Conservation (phyloP, 768 basidiomycete genomes). For the Suillus subluteus region DNA sequence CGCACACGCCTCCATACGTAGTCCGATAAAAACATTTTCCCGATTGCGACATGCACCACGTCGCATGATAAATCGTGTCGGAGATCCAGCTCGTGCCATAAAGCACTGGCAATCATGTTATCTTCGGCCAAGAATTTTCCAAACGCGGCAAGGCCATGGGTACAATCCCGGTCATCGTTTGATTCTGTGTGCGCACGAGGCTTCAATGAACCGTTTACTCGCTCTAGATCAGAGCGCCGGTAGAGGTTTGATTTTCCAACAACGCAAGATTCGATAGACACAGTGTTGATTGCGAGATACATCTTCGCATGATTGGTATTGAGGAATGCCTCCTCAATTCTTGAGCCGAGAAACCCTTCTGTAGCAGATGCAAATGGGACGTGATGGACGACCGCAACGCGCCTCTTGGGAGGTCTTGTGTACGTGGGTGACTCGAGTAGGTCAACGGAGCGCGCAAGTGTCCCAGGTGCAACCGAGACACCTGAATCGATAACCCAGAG, state of each 20-base stretch:
- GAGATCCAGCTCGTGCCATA: conserved; percentile 92
- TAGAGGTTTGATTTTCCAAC: conserved; percentile 97
- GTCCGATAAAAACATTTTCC: conserved; percentile 81
- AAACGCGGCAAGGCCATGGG: conserved; percentile 73
- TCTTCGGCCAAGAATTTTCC: conserved; percentile 94
- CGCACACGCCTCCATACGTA: conserved; percentile 90
- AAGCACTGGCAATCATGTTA: conserved; percentile 90
- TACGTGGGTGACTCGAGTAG: conserved; percentile 53
- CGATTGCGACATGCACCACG: conserved; percentile 86
- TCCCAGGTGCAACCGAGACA: conserved; percentile 73
- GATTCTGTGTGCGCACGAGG: conserved; percentile 37
- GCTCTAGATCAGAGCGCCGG: conserved; percentile 84
- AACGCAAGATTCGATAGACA: conserved; percentile 92
- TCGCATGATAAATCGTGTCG: conserved; percentile 92
- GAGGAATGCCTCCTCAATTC: conserved; percentile 90
- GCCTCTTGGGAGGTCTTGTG: conserved; percentile 41
- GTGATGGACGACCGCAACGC: conserved; percentile 91
- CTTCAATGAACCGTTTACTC: conserved; percentile 67
- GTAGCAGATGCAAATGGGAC: conserved; percentile 86
- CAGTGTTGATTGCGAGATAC: conserved; percentile 92
- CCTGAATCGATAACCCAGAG: conserved; percentile 99
- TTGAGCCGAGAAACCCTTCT: conserved; percentile 72
- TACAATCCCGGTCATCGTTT: conserved; percentile 25
- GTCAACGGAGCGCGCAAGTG: conserved; percentile 85
- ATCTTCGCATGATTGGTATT: conserved; percentile 99